phyloP scores from a whole-genome alignment of 805 yeast genomes.

The Metschnikowia amazonensis region DNA sequence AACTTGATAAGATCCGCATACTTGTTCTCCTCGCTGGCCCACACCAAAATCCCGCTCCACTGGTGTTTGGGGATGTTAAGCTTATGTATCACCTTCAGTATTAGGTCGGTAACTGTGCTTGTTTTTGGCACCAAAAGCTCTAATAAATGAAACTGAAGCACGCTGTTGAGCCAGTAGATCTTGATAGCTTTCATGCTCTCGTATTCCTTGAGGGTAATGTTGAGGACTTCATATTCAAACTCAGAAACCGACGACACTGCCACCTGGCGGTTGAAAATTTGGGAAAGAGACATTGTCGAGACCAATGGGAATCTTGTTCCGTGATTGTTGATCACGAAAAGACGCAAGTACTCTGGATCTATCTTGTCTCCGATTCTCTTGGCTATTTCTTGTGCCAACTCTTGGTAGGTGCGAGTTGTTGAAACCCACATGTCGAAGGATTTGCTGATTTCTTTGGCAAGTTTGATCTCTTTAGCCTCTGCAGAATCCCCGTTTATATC shows the following conservation, averaged over 20 bases:
- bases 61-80: slow-evolving; percentile 48
- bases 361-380: slow-evolving; percentile 39
- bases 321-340: slow-evolving; percentile 57
- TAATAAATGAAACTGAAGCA: slow-evolving; percentile 62
- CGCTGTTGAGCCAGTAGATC: slow-evolving; percentile 67
- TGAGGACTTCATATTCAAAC: slow-evolving; percentile 74
- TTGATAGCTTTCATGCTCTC: slow-evolving; percentile 69
- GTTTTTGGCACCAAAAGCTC: slow-evolving; percentile 68
- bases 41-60: slow-evolving; percentile 47
- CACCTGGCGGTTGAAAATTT: slow-evolving; percentile 39
- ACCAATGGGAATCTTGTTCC: slow-evolving; percentile 53
- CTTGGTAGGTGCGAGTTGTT: slow-evolving; percentile 52
- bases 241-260: slow-evolving; percentile 42
- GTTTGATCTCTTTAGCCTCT: slow-evolving; percentile 17
- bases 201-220: slow-evolving; percentile 67
- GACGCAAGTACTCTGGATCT: slow-evolving; percentile 58
- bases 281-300: slow-evolving; percentile 33
- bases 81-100: slow-evolving; percentile 54
- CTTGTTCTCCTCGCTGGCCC: slow-evolving; percentile 49
- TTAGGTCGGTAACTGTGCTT: slow-evolving; percentile 53
- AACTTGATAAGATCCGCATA: slow-evolving; percentile 37
- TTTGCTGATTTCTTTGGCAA: slow-evolving; percentile 21
- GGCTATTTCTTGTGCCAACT: slow-evolving; percentile 62
- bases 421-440: slow-evolving; percentile 67
- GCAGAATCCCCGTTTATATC: slow-evolving; percentile 16